phyloP scores from a whole-genome alignment of 2,329 filamentous ascomycete genomes.

The Fonsecaea pedrosoi region DNA sequence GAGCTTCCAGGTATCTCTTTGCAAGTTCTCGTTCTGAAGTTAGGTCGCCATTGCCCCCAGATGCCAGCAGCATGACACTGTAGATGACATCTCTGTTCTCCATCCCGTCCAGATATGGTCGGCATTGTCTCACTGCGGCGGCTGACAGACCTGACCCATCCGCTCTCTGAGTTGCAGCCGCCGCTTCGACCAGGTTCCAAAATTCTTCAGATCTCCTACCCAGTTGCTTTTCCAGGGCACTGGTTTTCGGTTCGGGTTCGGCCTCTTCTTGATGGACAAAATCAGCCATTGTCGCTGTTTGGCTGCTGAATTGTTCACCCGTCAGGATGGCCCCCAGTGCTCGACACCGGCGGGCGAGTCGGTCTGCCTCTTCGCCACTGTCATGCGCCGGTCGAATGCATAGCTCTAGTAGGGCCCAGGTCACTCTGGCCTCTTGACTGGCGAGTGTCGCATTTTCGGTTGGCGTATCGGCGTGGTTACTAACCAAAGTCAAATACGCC shows the following conservation, averaged over 20 bases:
- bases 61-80: slow-evolving; percentile 62
- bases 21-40: slow-evolving; percentile 36
- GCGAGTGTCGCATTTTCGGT: slow-evolving; percentile 35
- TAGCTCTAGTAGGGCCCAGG: slow-evolving; percentile 65
- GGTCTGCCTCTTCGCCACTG: slow-evolving; percentile 40
- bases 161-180: slow-evolving; percentile 66
- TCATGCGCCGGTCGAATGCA: slow-evolving; percentile 51
- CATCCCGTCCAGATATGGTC: slow-evolving; percentile 71
- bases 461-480: slow-evolving; percentile 34
- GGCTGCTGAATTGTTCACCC: slow-evolving; percentile 36
- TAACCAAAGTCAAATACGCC: slow-evolving; percentile 62
- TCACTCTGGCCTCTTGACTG: slow-evolving; percentile 52
- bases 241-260: slow-evolving; percentile 32
- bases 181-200: slow-evolving; percentile 79
- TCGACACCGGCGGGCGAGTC: slow-evolving; percentile 42
- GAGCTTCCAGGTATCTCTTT: slow-evolving; percentile 32
- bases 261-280: slow-evolving; percentile 40
- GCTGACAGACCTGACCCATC: slow-evolving; percentile 23
- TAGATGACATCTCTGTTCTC: slow-evolving; percentile 93
- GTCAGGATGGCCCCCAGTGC: slow-evolving; percentile 38
- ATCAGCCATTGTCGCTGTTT: slow-evolving; percentile 37
- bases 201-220: slow-evolving; percentile 74
- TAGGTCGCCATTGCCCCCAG: slow-evolving; percentile 31
- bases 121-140: slow-evolving; percentile 26
- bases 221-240: slow-evolving; percentile 58